These are phyloP conservation scores for Peronospora farinosa DNA, from an alignment of 352 stramenopile species.

Conservation along the genomic window DNA sequence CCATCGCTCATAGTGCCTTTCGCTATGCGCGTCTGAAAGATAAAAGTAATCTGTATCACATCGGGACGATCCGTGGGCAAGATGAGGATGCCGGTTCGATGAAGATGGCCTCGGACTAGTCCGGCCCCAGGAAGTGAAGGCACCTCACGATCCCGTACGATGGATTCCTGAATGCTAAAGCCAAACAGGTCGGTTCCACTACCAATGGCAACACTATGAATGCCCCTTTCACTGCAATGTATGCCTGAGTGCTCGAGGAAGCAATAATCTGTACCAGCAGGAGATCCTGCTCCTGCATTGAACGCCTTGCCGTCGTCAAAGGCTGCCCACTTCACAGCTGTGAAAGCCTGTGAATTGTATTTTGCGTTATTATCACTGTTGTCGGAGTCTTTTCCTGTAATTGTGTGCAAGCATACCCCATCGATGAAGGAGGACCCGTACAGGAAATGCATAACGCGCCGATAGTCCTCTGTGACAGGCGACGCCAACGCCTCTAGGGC, in stretches of 20 bases:
- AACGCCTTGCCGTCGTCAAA: conserved; percentile 44
- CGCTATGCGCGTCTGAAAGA: conserved; percentile 49
- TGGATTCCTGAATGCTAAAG: conserved; percentile 66
- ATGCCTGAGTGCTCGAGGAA: conserved; percentile 73
- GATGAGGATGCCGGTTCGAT: conserved; percentile 59
- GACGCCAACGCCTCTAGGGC: conserved; percentile 59
- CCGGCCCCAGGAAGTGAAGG: conserved; percentile 50
- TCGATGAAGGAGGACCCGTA: conserved; percentile 56
- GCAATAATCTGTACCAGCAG: conserved; percentile 61
- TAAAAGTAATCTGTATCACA: conserved; percentile 57
- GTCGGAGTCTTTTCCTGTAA: conserved; percentile 20
- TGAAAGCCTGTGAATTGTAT: conserved; percentile 40
- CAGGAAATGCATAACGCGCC: conserved; percentile 57
- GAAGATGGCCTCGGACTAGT: conserved; percentile 45
- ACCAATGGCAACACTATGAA: background rate
- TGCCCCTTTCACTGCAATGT: conserved; percentile 4
- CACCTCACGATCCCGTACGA: conserved; percentile 54
- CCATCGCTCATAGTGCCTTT: conserved; percentile 26
- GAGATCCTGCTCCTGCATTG: conserved; percentile 21
- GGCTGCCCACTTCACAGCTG: conserved; percentile 72
- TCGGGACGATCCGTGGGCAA: conserved; percentile 49
- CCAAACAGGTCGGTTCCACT: conserved; percentile 34
- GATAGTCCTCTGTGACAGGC: conserved; percentile 60
- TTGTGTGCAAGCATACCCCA: conserved; percentile 48
- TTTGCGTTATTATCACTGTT: conserved; percentile 1